These are phyloP conservation scores for Tephrocybe sp. DNA, from an alignment of 768 basidiomycete species.

Conservation along the genomic window DNA sequence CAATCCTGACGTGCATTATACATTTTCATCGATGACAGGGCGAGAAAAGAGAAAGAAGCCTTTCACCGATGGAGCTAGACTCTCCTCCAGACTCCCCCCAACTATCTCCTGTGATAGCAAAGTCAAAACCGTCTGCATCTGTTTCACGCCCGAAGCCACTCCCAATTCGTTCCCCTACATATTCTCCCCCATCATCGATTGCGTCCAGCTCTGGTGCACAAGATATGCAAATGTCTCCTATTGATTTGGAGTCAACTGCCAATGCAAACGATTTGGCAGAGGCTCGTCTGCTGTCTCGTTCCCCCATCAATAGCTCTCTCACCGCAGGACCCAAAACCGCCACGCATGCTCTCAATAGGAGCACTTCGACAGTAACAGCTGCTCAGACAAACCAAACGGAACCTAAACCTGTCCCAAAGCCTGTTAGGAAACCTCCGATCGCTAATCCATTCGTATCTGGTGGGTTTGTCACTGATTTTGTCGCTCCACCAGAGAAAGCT, in stretches of 20 bases:
- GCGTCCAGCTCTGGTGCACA: slow-evolving; percentile 22
- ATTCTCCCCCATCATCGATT: slow-evolving; percentile 22
- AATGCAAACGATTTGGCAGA: not conserved
- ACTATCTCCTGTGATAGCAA: slow-evolving; percentile 9
- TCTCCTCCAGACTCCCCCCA: slow-evolving; percentile 39
- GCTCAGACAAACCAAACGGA: slow-evolving; percentile 11
- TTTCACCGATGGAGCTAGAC: slow-evolving; percentile 63
- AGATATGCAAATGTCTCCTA: slow-evolving; percentile 27
- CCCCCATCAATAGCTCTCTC: not conserved
- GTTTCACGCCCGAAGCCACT: slow-evolving; percentile 1
- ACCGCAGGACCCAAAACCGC: not conserved
- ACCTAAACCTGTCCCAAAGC: not conserved
- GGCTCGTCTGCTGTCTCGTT: not conserved
- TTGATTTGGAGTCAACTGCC: slow-evolving; percentile 6
- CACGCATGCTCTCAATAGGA: not conserved
- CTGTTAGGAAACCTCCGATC: slow-evolving; percentile 16
- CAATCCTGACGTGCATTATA: not conserved
- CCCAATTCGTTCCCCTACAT: slow-evolving; percentile 12
- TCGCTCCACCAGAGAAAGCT: slow-evolving; percentile 16
- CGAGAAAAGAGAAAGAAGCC: slow-evolving; percentile 36
- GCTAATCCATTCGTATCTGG: slow-evolving; percentile 49
- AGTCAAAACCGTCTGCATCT: not conserved
- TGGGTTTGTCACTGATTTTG: slow-evolving; percentile 48
- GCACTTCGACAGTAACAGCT: not conserved
- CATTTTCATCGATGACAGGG: slow-evolving; percentile 13